These are phyloP conservation scores for Voacanga thouarsii DNA, from an alignment of 257 asterid genomes.

Conservation along the genomic window DNA sequence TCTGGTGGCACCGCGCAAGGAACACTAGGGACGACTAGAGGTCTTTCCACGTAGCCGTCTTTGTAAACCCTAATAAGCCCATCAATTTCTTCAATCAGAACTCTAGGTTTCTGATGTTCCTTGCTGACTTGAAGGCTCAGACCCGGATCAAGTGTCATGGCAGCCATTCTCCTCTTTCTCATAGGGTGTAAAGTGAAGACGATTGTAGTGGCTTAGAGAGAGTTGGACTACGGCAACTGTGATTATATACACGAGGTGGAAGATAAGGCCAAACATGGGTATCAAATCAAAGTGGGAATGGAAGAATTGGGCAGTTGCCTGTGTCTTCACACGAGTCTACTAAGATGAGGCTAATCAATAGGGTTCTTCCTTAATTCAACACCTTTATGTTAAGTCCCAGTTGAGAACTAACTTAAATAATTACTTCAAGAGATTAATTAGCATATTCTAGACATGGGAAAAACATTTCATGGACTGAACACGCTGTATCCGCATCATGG, in stretches of 20 bases:
- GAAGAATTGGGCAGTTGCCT: slow-evolving; percentile 25
- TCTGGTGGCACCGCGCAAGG: slow-evolving; percentile 39
- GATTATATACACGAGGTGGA: not conserved
- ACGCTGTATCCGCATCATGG: no score
- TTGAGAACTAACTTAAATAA: no score
- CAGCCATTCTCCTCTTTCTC: slow-evolving; percentile 39
- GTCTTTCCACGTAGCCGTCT: slow-evolving; percentile 78
- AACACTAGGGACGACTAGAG: slow-evolving; percentile 55
- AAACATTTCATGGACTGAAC: no score
- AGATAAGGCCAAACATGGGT: slow-evolving; percentile 27
- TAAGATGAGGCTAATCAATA: slow-evolving; percentile 9
- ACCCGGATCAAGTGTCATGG: slow-evolving; percentile 40
- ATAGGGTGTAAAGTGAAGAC: slow-evolving; percentile 2
- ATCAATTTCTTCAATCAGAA: slow-evolving; percentile 52
- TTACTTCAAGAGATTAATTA: no score
- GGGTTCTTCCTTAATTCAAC: not conserved
- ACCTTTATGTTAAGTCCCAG: not conserved
- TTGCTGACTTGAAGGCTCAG: slow-evolving; percentile 38
- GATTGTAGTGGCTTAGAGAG: not conserved
- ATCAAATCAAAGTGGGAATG: slow-evolving; percentile 15
- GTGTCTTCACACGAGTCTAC: slow-evolving; percentile 26
- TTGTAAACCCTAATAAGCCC: slow-evolving; percentile 64
- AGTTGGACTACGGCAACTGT: not conserved
- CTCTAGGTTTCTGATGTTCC: slow-evolving; percentile 30
- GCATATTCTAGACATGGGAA: not conserved